Evolutionary conservation across 805 yeast species (phyloP).

Genomic region (Wickerhamia fluorescens): DNA sequence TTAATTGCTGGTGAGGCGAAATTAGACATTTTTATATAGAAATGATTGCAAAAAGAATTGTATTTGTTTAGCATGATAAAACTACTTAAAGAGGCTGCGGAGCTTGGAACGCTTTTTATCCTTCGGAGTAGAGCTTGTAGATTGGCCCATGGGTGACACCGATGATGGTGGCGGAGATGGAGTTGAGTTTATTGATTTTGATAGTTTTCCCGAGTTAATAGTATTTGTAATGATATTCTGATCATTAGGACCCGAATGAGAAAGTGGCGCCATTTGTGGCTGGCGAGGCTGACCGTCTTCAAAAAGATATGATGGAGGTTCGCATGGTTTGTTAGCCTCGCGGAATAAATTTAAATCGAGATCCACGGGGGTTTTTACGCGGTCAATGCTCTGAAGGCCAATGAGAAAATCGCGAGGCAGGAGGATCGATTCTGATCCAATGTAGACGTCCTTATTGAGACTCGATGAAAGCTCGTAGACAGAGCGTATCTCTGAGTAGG

Average conservation of each 20-base stretch:
- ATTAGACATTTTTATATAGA: no score
- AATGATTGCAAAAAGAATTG: no score
- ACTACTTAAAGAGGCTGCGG: constrained; percentile 35
- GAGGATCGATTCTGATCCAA: constrained; percentile 75
- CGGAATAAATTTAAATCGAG: constrained; percentile 34
- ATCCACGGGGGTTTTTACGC: constrained; percentile 30
- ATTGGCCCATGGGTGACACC: no score
- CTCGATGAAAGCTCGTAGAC: constrained; percentile 60
- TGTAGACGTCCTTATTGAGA: constrained; percentile 63
- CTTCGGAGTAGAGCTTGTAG: constrained; percentile 7
- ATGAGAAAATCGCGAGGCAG: constrained; percentile 46
- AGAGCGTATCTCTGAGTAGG: constrained; percentile 73
- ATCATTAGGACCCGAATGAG: not conserved
- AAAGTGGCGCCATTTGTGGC: constrained; percentile 6
- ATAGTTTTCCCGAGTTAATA: no score
- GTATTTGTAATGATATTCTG: constrained; percentile 1
- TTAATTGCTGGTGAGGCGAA: no score
- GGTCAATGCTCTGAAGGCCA: constrained; percentile 36
- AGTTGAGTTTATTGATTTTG: no score
- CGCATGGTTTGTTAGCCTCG: constrained; percentile 20
- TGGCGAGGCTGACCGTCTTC: constrained; percentile 21
- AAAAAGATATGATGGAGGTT: constrained; percentile 39
- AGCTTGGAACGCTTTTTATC: constrained; percentile 42
- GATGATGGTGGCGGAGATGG: no score
- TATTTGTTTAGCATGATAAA: no score